A percentile compares a stretch with the other conserved stretches of the same genome.
Evolutionary conservation across 495 filamentous ascomycete species (phyloP).

Genomic region (Tuber magnatum): DNA sequence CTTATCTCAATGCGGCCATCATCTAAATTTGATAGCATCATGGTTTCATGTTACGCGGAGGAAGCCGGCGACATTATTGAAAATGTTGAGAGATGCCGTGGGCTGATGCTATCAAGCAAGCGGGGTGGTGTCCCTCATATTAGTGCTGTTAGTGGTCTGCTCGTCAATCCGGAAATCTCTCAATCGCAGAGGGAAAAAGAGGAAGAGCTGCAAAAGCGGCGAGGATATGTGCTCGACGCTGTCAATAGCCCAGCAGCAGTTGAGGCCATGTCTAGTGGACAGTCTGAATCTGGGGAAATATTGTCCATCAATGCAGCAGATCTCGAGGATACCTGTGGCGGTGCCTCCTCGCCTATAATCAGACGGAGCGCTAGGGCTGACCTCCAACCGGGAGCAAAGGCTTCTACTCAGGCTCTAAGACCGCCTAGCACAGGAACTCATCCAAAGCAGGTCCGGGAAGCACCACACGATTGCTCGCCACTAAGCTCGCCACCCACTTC

Average conservation of each 20-base stretch:
- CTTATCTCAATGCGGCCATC: constrained; percentile 33
- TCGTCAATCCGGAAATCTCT: constrained; percentile 17
- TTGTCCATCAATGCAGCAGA: not conserved
- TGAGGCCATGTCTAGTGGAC: not conserved
- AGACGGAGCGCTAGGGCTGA: not conserved
- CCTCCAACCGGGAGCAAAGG: not conserved
- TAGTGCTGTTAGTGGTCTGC: constrained; percentile 30
- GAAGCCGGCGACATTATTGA: constrained; percentile 24
- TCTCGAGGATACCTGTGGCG: not conserved
- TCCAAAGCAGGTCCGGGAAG: not conserved
- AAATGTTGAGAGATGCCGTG: constrained; percentile 23
- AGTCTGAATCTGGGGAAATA: not conserved
- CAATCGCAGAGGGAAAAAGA: constrained; percentile 25
- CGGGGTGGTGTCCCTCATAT: not conserved
- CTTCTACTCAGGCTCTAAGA: not conserved
- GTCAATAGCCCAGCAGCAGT: constrained; percentile 12
- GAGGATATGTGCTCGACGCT: constrained; percentile 25
- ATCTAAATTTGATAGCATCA: constrained; percentile 25
- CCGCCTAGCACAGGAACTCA: not conserved
- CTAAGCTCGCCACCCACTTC: not conserved
- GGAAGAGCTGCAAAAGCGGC: constrained; percentile 27
- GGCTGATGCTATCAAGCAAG: constrained; percentile 10
- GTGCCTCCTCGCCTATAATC: not conserved
- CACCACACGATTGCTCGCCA: not conserved
- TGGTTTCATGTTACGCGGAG: constrained; percentile 25